These are phyloP conservation scores for Yarrowia sp. DNA, from an alignment of 805 yeast genomes.

Conservation along the genomic window DNA sequence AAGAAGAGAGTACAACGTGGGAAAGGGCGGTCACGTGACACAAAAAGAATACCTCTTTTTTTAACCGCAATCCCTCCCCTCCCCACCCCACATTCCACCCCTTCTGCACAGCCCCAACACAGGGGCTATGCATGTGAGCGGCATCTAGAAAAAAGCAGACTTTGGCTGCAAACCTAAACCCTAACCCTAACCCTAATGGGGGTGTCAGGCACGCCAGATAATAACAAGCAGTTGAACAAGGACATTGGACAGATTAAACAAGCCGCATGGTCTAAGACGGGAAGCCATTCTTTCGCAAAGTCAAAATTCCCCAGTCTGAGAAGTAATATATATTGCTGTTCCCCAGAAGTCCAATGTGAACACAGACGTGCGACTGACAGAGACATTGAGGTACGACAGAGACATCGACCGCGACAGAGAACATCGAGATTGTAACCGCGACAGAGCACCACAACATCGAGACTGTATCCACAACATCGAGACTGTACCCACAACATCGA, in stretches of 20 bases:
- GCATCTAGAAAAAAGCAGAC: constrained; percentile 34
- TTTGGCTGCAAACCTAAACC: constrained; percentile 25
- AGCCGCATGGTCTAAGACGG: constrained; percentile 38
- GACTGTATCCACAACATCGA: too few species aligned
- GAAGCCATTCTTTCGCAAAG: constrained; percentile 37
- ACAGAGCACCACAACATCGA: too few species aligned
- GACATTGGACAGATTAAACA: constrained; percentile 38
- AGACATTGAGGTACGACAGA: too few species aligned
- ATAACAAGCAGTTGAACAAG: constrained; percentile 24
- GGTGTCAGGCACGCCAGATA: constrained; percentile 37
- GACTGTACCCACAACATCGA: too few species aligned
- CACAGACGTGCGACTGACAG: too few species aligned
- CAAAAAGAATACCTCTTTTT: too few species aligned
- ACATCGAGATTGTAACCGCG: too few species aligned
- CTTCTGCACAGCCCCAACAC: not conserved
- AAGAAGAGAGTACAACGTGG: too few species aligned
- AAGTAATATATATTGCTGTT: constrained; percentile 35
- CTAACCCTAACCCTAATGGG: not conserved
- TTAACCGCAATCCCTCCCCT: too few species aligned
- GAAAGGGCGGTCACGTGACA: too few species aligned
- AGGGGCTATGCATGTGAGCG: constrained; percentile 25
- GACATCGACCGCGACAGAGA: too few species aligned
- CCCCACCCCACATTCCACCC: not conserved
- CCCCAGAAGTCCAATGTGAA: constrained; percentile 3
- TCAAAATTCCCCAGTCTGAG: constrained; percentile 23